Evolutionary conservation across 2,329 filamentous ascomycete species (phyloP).

Genomic region (Leptographium procerum): DNA sequence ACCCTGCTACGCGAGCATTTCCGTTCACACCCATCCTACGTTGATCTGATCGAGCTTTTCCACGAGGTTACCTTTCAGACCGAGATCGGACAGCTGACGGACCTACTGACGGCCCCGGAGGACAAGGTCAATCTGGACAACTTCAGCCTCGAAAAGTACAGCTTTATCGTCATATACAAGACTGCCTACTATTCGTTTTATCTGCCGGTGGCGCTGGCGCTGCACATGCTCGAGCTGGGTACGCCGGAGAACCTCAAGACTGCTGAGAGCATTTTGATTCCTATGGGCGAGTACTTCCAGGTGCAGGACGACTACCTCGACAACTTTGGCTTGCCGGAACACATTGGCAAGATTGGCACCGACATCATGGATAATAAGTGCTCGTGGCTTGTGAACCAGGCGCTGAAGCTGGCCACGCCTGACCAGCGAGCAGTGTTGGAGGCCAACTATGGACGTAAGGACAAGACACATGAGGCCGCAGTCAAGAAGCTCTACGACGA

Average conservation of each 20-base stretch:
- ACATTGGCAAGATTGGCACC: conserved; percentile 97
- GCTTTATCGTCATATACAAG: conserved; percentile 99
- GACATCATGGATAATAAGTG: conserved; percentile 99
- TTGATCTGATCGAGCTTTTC: conserved; percentile 91
- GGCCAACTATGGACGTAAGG: conserved; percentile 88
- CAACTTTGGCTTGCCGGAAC: conserved; percentile 84
- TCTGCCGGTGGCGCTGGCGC: conserved; percentile 82
- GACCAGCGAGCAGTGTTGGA: conserved; percentile 84
- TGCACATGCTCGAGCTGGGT: conserved; percentile 75
- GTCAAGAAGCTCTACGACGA: conserved; percentile 87
- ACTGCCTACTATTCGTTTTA: conserved; percentile 99
- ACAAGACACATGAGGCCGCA: conserved; percentile 67
- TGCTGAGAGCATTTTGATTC: conserved; percentile 84
- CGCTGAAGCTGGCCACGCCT: conserved; percentile 64
- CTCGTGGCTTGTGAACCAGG: conserved; percentile 96
- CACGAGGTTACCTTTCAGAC: conserved; percentile 91
- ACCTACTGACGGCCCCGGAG: conserved; percentile 91
- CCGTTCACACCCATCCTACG: conserved; percentile 72
- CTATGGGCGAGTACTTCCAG: conserved; percentile 98
- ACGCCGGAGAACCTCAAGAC: conserved; percentile 82
- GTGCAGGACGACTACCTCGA: conserved; percentile 98
- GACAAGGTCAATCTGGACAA: conserved; percentile 86
- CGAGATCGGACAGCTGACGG: conserved; percentile 87
- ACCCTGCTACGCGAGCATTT: conserved; percentile 88
- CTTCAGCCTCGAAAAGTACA: conserved; percentile 92